A percentile compares a stretch with the other conserved stretches of the same genome.
phyloP scores from a whole-genome alignment of 2,329 filamentous ascomycete species.

The Neodidymelliopsis sp. region DNA sequence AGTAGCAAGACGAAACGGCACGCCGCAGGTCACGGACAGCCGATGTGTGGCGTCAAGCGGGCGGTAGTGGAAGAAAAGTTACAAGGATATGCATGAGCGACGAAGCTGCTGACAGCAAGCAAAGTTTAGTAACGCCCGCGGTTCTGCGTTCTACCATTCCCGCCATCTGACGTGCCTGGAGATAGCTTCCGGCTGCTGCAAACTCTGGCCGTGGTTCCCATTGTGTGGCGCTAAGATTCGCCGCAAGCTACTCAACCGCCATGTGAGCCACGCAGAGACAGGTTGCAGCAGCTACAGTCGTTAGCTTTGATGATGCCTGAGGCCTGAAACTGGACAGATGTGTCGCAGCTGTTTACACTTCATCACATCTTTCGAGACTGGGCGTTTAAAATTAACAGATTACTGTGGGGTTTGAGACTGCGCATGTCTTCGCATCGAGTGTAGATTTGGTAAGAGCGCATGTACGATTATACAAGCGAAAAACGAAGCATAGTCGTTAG shows the following conservation, averaged over 20 bases:
- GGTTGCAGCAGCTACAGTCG: constrained; percentile 28
- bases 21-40: constrained; percentile 43
- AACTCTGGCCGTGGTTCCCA: constrained; percentile 43
- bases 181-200: constrained; percentile 38
- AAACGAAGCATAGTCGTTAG: neutral
- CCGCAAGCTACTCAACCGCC: constrained; percentile 43
- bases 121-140: constrained; percentile 31
- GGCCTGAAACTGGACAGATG: constrained; percentile 24
- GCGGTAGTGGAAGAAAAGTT: constrained; percentile 39
- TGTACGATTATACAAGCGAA: neutral
- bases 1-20: constrained; percentile 40
- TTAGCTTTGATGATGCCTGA: constrained; percentile 32
- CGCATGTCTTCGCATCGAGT: neutral
- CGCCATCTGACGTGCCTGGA: constrained; percentile 46
- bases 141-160: constrained; percentile 40
- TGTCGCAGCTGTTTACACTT: constrained; percentile 15
- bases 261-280: constrained; percentile 38
- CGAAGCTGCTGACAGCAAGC: constrained; percentile 41
- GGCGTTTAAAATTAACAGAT: neutral
- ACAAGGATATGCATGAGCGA: constrained; percentile 48
- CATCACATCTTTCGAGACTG: constrained; percentile 3
- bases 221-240: constrained; percentile 44
- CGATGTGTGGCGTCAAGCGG: constrained; percentile 48
- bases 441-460: constrained; percentile 2
- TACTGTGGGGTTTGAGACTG: neutral